Evolutionary conservation across 2,329 filamentous ascomycete species (phyloP).

Genomic region (Xylaria sp.): DNA sequence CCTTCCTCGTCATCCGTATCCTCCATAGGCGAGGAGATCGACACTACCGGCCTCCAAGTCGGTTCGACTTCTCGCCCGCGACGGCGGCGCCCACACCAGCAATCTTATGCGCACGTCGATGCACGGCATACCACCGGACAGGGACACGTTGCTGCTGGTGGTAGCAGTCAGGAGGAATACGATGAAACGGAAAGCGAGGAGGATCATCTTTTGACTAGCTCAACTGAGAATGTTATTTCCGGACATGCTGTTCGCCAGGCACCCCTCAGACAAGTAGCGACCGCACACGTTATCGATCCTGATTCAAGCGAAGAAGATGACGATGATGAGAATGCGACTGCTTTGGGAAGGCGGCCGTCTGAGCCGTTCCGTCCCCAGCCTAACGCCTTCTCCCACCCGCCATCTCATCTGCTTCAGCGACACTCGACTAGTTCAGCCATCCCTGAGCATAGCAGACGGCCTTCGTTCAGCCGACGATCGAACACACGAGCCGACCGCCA

Average conservation of each 20-base stretch:
- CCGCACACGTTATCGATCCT: slow-evolving; percentile 52
- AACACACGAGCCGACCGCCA: slow-evolving; percentile 59
- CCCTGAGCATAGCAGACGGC: slow-evolving; percentile 62
- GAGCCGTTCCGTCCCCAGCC: slow-evolving; percentile 85
- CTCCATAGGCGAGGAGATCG: slow-evolving; percentile 86
- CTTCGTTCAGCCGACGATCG: slow-evolving; percentile 61
- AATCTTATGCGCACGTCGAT: slow-evolving; percentile 42
- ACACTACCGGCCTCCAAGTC: slow-evolving; percentile 86
- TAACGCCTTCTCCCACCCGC: slow-evolving; percentile 90
- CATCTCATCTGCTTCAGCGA: slow-evolving; percentile 61
- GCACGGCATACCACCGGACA: slow-evolving; percentile 53
- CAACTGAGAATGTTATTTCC: slow-evolving; percentile 62
- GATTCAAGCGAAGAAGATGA: slow-evolving; percentile 64
- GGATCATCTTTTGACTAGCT: slow-evolving; percentile 72
- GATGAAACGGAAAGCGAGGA: slow-evolving; percentile 94
- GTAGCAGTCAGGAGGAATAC: slow-evolving; percentile 92
- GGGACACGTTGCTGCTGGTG: slow-evolving; percentile 51
- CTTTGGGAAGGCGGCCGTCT: slow-evolving; percentile 70
- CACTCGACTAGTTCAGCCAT: slow-evolving; percentile 63
- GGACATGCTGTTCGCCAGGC: slow-evolving; percentile 49
- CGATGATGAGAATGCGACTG: slow-evolving; percentile 84
- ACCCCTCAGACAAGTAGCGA: slow-evolving; percentile 52
- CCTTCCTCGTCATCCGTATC: slow-evolving; percentile 94
- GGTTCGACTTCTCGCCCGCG: slow-evolving; percentile 72
- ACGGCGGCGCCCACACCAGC: slow-evolving; percentile 61